A percentile compares a stretch with the other conserved stretches of the same genome.
phyloP scores from a whole-genome alignment of 192 early-diverging fungal genomes.

The Cladochytrium replicatum region DNA sequence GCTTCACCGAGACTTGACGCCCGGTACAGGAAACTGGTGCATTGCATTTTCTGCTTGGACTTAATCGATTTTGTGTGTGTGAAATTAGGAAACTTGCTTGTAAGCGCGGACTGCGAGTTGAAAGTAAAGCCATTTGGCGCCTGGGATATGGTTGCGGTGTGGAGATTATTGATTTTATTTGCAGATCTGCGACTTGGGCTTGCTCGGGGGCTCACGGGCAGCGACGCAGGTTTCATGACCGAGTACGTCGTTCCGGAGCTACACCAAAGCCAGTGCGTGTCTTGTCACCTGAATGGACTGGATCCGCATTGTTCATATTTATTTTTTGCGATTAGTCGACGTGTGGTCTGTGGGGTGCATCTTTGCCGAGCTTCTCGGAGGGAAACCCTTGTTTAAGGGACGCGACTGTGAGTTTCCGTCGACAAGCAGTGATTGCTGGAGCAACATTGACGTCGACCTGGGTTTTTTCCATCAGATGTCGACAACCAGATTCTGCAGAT shows the following conservation, averaged over 20 bases:
- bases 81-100: constrained; percentile 57
- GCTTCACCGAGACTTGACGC: constrained; percentile 85
- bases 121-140: constrained; percentile 32
- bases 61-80: neutral
- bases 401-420: constrained; percentile 3
- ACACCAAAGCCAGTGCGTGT: constrained; percentile 82
- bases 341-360: constrained; percentile 22
- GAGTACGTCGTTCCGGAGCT: constrained; percentile 81
- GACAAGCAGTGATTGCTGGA: neutral
- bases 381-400: constrained; percentile 13
- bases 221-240: constrained; percentile 83
- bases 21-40: constrained; percentile 36
- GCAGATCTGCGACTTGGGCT: constrained; percentile 8
- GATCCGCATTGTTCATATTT: constrained; percentile 3
- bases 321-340: neutral
- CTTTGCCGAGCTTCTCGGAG: constrained; percentile 8
- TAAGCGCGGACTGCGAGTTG: constrained; percentile 88
- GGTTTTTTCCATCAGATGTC: constrained; percentile 40
- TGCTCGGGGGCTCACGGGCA: constrained; percentile 40
- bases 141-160: neutral
- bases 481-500: constrained; percentile 86
- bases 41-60: neutral
- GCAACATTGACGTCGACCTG: neutral
- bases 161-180: neutral
- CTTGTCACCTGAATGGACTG: too few relatives aligned